These are phyloP conservation scores for Mortierella sp. DNA, from an alignment of 371 early-diverging fungal species.

Conservation along the genomic window DNA sequence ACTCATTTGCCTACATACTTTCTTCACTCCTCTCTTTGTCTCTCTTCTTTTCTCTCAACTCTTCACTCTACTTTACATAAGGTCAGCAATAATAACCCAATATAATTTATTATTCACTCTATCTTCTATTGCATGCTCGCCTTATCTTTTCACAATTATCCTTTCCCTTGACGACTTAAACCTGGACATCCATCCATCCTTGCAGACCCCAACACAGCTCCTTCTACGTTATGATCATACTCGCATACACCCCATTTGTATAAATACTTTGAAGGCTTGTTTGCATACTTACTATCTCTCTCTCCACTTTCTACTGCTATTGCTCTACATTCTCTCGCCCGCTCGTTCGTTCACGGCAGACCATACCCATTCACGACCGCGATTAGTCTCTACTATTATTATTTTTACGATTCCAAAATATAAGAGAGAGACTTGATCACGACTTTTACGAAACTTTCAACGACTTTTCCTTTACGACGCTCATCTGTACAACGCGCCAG, in stretches of 20 bases:
- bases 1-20: not conserved
- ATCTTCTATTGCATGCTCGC: not conserved
- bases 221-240: not conserved
- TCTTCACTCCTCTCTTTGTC: slow-evolving; percentile 3
- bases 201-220: slow-evolving; percentile 6
- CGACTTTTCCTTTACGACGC: slow-evolving; percentile 1
- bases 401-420: slow-evolving; percentile 14
- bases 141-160: not conserved
- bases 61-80: not conserved
- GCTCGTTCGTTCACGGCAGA: slow-evolving; percentile 3
- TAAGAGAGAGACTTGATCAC: slow-evolving; percentile 7
- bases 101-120: not conserved
- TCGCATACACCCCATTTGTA: not conserved
- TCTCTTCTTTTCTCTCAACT: not conserved
- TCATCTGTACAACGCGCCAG: not conserved
- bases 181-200: not conserved
- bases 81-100: not conserved
- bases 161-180: not conserved
- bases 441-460: slow-evolving; percentile 15
- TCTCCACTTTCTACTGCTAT: not conserved
- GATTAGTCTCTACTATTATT: not conserved
- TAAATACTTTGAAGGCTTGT: not conserved
- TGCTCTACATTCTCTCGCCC: not conserved
- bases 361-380: slow-evolving; percentile 1
- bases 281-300: slow-evolving; percentile 1